phyloP scores from a whole-genome alignment of 1,139 yeast species.

The Waltiozyma sp. region DNA sequence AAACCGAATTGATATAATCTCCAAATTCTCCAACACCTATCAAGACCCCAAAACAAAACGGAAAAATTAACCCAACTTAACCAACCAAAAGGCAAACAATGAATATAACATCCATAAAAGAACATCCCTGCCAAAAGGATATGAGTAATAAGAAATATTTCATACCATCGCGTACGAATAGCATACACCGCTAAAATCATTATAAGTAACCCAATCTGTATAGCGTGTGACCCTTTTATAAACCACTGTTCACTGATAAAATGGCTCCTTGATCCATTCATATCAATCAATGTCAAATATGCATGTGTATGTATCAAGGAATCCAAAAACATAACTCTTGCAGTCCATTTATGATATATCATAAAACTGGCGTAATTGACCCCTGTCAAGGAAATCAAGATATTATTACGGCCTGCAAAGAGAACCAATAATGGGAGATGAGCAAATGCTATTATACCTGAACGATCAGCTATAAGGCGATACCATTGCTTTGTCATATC shows the following conservation, averaged over 20 bases:
- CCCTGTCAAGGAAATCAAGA: conserved; percentile 50
- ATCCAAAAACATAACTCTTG: conserved; percentile 32
- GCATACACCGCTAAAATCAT: conserved; percentile 32
- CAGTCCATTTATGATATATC: conserved; percentile 57
- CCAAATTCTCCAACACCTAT: conserved; percentile 21
- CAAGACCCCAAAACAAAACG: conserved; percentile 23
- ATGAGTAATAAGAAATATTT: conserved; percentile 47
- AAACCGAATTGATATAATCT: conserved; percentile 23
- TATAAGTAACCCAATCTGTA: conserved; percentile 29
- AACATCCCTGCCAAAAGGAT: conserved; percentile 41
- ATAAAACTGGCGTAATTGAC: conserved; percentile 53
- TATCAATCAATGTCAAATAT: conserved; percentile 26
- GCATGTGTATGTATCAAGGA: conserved; percentile 31
- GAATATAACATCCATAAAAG: conserved; percentile 40
- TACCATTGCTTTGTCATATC: conserved; percentile 34
- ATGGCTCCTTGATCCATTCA: conserved; percentile 8
- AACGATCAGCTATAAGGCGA: conserved; percentile 50
- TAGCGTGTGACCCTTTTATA: conserved; percentile 43
- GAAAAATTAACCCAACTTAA: conserved; percentile 15
- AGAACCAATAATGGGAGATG: conserved; percentile 41
- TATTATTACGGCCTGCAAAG: conserved; percentile 59
- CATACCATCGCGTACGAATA: conserved; percentile 47
- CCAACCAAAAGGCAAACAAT: conserved; percentile 31
- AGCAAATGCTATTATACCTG: conserved; percentile 39
- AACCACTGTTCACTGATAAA: conserved; percentile 9